Conservation (phyloP, 768 basidiomycete genomes). For the Boletus pseudo-olivaceus region DNA sequence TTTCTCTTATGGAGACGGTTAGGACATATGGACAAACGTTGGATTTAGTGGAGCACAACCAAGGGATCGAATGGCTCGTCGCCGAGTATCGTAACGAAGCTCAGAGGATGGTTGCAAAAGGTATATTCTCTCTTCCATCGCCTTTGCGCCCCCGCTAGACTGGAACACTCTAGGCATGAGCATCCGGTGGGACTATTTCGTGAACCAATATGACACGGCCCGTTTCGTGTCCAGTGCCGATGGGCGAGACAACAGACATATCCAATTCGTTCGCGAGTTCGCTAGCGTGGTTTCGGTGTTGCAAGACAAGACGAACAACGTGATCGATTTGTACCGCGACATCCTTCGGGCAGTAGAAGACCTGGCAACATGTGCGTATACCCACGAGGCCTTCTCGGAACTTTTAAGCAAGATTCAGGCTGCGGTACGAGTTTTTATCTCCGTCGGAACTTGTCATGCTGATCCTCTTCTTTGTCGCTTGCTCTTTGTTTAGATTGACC, state of each 20-base stretch:
- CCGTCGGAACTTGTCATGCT: not conserved
- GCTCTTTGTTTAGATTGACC: conserved; percentile 68
- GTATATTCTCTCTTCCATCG: conserved; percentile 39
- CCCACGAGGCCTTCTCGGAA: conserved; percentile 75
- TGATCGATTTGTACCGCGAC: conserved; percentile 88
- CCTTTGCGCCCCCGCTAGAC: not conserved
- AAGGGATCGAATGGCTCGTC: conserved; percentile 90
- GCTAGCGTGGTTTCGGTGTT: conserved; percentile 89
- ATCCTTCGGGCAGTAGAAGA: conserved; percentile 84
- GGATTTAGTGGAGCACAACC: conserved; percentile 85
- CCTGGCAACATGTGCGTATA: conserved; percentile 82
- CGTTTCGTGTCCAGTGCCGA: conserved; percentile 74
- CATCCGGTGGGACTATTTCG: conserved; percentile 95
- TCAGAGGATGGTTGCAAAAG: conserved; percentile 89
- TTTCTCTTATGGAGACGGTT: conserved; percentile 98
- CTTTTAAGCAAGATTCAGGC: conserved; percentile 78
- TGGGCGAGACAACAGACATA: conserved; percentile 80
- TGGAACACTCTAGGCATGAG: conserved; percentile 67
- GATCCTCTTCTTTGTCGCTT: not conserved
- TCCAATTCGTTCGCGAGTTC: conserved; percentile 93
- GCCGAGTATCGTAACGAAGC: conserved; percentile 93
- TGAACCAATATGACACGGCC: conserved; percentile 87
- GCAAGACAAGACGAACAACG: conserved; percentile 94
- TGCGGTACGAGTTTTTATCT: conserved; percentile 50
- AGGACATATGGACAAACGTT: conserved; percentile 95